Conservation (phyloP, 768 basidiomycete genomes). For the Leccinum aurantiacum region DNA sequence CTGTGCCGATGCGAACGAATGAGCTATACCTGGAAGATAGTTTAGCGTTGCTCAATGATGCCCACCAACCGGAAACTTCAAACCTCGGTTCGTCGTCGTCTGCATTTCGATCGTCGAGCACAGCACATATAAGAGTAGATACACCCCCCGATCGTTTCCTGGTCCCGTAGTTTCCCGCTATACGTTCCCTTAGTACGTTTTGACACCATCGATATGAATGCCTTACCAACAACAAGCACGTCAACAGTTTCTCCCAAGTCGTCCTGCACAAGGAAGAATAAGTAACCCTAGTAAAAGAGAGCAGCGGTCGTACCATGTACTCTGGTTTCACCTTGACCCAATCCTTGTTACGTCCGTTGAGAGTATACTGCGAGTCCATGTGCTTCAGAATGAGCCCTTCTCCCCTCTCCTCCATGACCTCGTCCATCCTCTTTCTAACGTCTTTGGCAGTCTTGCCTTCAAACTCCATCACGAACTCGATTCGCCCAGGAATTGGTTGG, state of each 20-base stretch:
- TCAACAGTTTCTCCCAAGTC: slow-evolving; percentile 93
- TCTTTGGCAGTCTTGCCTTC: slow-evolving; percentile 80
- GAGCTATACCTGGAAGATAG: slow-evolving; percentile 63
- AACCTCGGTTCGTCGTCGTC: slow-evolving; percentile 63
- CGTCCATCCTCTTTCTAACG: slow-evolving; percentile 76
- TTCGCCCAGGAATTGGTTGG: slow-evolving; percentile 67
- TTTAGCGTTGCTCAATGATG: background rate
- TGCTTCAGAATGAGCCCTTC: slow-evolving; percentile 95
- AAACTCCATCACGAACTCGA: slow-evolving; percentile 75
- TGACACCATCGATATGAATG: background rate
- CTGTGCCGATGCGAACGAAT: slow-evolving; percentile 90
- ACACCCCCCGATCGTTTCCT: slow-evolving; percentile 86
- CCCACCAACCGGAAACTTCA: slow-evolving; percentile 11
- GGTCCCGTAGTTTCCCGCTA: slow-evolving; percentile 86
- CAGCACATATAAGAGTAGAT: slow-evolving; percentile 86
- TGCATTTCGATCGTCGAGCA: slow-evolving; percentile 68
- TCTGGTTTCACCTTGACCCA: slow-evolving; percentile 97
- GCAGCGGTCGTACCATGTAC: slow-evolving; percentile 61
- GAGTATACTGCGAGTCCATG: slow-evolving; percentile 70
- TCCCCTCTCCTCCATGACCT: slow-evolving; percentile 80
- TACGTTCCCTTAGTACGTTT: background rate
- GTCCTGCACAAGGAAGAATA: slow-evolving; percentile 48
- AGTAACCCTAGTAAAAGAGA: background rate
- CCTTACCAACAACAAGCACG: slow-evolving; percentile 81
- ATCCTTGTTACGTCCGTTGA: slow-evolving; percentile 85